Percentiles rank a stretch among this genome's conserved stretches.
Conservation (phyloP, 2,329 filamentous ascomycete genomes). For the Aspergillus luchuensis region DNA sequence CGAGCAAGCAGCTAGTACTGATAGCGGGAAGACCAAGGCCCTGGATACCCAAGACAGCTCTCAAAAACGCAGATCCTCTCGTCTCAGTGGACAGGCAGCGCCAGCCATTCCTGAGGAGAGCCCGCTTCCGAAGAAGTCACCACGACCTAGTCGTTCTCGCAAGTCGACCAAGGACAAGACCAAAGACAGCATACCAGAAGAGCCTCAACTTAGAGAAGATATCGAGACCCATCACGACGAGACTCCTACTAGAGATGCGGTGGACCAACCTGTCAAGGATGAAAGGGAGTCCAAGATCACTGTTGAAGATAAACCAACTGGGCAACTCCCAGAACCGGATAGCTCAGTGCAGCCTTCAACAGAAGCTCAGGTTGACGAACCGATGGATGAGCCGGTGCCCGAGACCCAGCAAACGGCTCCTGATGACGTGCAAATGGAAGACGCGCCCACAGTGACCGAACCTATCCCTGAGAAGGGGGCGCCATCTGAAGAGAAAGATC, state of each 20-base stretch:
- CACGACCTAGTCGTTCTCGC: conserved; percentile 22
- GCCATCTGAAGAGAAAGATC: not conserved
- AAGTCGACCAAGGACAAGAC: conserved; percentile 22
- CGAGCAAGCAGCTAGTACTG: not conserved
- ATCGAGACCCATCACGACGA: not conserved
- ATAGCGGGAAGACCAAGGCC: conserved; percentile 5
- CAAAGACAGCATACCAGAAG: conserved; percentile 13
- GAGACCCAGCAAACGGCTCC: not conserved
- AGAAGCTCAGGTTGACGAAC: not conserved
- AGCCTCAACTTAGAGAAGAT: conserved; percentile 6
- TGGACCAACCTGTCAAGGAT: not conserved
- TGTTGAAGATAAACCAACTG: not conserved
- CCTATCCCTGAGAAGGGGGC: not conserved
- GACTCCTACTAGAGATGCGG: not conserved
- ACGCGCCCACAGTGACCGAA: conserved; percentile 5
- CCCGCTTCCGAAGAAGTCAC: conserved; percentile 17
- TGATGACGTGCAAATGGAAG: conserved; percentile 22
- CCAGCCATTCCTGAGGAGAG: conserved; percentile 16
- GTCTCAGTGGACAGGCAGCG: conserved; percentile 28
- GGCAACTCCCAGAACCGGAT: not conserved
- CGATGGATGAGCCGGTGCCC: not conserved
- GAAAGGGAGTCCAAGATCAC: not conserved
- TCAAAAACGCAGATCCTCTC: conserved; percentile 35
- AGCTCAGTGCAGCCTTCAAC: not conserved
- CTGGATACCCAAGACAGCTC: conserved; percentile 22